Evolutionary conservation across 2,329 filamentous ascomycete genomes (phyloP).

Genomic region (Colletotrichum sp.): DNA sequence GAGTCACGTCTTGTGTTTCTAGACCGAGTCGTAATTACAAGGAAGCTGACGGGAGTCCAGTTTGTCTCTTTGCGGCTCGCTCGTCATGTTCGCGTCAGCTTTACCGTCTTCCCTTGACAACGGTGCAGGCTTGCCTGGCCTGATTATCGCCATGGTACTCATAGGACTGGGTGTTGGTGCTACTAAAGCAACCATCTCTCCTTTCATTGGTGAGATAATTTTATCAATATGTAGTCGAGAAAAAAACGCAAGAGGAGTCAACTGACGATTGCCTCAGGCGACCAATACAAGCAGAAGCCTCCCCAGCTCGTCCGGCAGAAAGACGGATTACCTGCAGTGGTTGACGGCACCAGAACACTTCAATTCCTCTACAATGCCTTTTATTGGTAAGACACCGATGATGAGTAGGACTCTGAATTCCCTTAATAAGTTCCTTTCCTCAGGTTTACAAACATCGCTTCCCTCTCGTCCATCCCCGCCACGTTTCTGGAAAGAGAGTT

Average conservation of each 20-base stretch:
- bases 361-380: conserved; percentile 68
- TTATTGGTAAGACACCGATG: conserved; percentile 44
- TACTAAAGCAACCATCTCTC: conserved; percentile 58
- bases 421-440: neutral
- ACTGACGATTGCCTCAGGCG: conserved; percentile 35
- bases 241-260: neutral
- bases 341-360: conserved; percentile 61
- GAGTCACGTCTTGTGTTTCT: conserved; percentile 18
- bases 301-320: conserved; percentile 33
- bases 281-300: conserved; percentile 60
- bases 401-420: neutral
- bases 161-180: conserved; percentile 65
- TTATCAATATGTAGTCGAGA: neutral
- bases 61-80: conserved; percentile 58
- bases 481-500: conserved; percentile 64
- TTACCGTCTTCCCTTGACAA: conserved; percentile 54
- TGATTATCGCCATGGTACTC: conserved; percentile 59
- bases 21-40: neutral
- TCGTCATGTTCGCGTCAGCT: conserved; percentile 60
- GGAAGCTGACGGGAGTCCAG: conserved; percentile 23
- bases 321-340: conserved; percentile 47
- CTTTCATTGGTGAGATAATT: conserved; percentile 33
- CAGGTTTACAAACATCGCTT: conserved; percentile 67
- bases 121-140: conserved; percentile 57
- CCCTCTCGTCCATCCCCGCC: conserved; percentile 63